Evolutionary conservation across 2,329 filamentous ascomycete species (phyloP).

Genomic region (Neopestalotiopsis sp.): DNA sequence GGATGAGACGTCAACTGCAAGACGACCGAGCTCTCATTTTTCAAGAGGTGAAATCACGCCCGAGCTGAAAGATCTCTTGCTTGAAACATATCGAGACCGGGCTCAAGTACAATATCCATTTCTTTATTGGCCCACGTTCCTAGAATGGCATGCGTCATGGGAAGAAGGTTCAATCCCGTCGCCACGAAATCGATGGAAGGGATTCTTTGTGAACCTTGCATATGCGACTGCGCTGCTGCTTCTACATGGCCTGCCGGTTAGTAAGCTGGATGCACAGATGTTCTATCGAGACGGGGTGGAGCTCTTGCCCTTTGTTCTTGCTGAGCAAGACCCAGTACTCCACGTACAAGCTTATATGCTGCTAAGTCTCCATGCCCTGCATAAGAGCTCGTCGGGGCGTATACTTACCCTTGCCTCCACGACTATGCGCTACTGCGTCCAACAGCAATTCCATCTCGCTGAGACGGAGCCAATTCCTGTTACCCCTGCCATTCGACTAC

Average conservation of each 20-base stretch:
- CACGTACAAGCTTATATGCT: constrained; percentile 18
- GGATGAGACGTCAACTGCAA: background rate
- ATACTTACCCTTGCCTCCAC: constrained; percentile 15
- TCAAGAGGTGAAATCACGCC: background rate
- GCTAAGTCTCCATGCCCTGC: constrained; percentile 16
- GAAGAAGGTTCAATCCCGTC: background rate
- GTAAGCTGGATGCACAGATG: background rate
- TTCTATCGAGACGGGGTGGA: constrained; percentile 8
- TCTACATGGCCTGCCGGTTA: background rate
- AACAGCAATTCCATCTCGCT: constrained; percentile 15
- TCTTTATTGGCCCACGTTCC: constrained; percentile 8
- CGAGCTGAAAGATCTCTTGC: background rate
- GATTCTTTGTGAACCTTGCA: constrained; percentile 16
- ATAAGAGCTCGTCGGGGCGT: constrained; percentile 8
- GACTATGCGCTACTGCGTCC: constrained; percentile 16
- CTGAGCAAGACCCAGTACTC: constrained; percentile 15
- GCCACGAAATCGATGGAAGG: background rate
- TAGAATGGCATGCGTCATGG: constrained; percentile 4
- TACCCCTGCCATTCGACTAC: background rate
- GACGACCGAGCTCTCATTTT: background rate
- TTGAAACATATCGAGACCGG: constrained; percentile 14
- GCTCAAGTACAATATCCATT: constrained; percentile 17
- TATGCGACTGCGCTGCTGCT: constrained; percentile 13
- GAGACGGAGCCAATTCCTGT: constrained; percentile 10
- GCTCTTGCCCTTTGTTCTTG: constrained; percentile 8